Conservation (phyloP, 192 early-diverging fungal species). For the Coemansia sp. region DNA sequence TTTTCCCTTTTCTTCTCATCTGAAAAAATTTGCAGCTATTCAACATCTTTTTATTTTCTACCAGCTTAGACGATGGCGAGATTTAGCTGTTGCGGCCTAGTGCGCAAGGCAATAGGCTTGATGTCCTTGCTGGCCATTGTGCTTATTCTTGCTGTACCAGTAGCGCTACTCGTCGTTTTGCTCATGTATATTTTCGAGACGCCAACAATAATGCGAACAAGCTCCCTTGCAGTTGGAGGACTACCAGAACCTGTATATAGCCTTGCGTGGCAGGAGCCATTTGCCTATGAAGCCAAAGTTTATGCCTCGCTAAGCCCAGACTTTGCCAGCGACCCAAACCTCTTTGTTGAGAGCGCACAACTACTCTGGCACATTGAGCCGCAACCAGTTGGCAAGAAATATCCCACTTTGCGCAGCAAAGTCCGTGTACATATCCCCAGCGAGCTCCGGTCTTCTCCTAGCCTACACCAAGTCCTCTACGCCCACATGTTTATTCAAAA, state of each 20-base stretch:
- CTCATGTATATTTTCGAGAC: neutral
- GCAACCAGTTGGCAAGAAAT: neutral
- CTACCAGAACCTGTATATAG: neutral
- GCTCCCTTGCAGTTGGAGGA: neutral
- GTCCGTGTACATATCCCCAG: neutral
- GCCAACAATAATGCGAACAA: neutral
- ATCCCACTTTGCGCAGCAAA: conserved; percentile 4
- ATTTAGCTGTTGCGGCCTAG: neutral
- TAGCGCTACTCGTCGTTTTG: neutral
- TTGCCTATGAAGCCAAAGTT: conserved; percentile 18
- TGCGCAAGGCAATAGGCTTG: neutral
- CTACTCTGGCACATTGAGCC: too few relatives aligned
- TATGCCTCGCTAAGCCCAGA: too few relatives aligned
- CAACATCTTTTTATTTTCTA: neutral
- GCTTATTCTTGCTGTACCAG: neutral
- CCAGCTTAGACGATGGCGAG: neutral
- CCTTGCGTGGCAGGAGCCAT: conserved; percentile 15
- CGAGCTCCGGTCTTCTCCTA: neutral
- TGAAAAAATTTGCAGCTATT: too few relatives aligned
- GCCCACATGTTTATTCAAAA: conserved; percentile 18
- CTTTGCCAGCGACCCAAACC: neutral
- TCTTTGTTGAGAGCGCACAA: conserved; percentile 9
- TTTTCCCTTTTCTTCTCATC: neutral
- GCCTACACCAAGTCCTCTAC: conserved; percentile 4
- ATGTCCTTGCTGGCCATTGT: neutral